Evolutionary conservation across 768 basidiomycete species (phyloP), one percentile per base, ranked within the genome.

Genomic region (Termitomyces sp.): DNA sequence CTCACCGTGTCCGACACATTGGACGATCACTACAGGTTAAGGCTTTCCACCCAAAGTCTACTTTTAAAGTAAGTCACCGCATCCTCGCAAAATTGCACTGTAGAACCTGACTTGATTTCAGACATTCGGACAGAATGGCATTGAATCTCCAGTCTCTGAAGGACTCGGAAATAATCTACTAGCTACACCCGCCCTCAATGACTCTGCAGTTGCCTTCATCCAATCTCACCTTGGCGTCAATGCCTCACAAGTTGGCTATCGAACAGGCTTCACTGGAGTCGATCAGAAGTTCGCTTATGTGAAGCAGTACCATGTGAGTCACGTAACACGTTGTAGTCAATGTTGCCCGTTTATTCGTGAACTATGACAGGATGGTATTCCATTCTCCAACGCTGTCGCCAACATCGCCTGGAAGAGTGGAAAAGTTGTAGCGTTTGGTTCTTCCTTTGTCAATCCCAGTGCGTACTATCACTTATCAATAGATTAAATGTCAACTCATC

Each of bases 391-490:
- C 19, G 75, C 75, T 6, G 77, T 77, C 6, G 76, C 75, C 19
- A 77, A 77, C 49, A 68, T 76, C 21, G 72, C 72, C 2, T 73
- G 76, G 66, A 73, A 71, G 61, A 63, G 67, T 25, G 71, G 68
- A 57, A 72, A 72, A 60, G 72, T 76, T 17, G 67, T 70, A 34
- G 64, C 75, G 2, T 73, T 76, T 58, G 71, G 76, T 40, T 69
- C 70, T 19, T 76, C 72, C 5, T 79, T 79, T 63, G 68, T 74
- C 43, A 67, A 68, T 49, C 49, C 68, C 11, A 55, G 70, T 69
- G 58, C 37, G 72, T 63, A 23, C 21, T 28, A 19, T 30, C 4
- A 25, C 52, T 42, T 5, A 27, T n/a, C 30, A 21, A 32, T n/a
- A 14, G 12, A 47, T 52, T 14, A 35, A 12, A 32, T 44, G 25